Evolutionary conservation across 345 rosid genomes (phyloP), one percentile per base, ranked within the genome.

Genomic region (Salix brachista): DNA sequence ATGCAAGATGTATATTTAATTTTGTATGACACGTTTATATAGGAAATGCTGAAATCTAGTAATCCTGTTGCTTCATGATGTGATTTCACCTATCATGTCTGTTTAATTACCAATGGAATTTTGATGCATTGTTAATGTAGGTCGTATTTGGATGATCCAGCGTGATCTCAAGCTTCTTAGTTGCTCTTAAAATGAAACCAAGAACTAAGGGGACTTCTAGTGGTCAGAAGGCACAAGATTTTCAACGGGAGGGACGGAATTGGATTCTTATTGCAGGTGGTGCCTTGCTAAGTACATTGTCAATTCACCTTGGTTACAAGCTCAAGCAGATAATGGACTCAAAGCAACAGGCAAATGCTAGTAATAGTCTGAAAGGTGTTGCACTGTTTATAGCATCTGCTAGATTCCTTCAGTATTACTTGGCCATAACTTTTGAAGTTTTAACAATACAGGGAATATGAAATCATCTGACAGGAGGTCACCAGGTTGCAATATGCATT

Each of bases 231-330:
- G 78, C 81, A 28, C 87, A 77, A 48, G 72, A 19, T 28, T 56
- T 84, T 56, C 90, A 85, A 73, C 88, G 82, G 37, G 91, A 85
- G 78, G 91, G 98, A n/a, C 90, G 97, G 21, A 92, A 89, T 72
- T 96, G 99, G 99, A 83, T 96, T 75, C 85, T 96, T 11, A 90
- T 96, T 73, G 98, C 97, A 2, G 99, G 98, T 3, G 96, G 98
- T 39, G 97, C 99, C 78, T 90, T 96, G 83, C 84, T 96, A 80
- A 93, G 97, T 86, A 93, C 99, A 4, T 79, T 96, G 81, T 90
- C 99, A 19, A 80, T 96, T 85, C 99, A 90, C 61, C 88, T 96
- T 73, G 99, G 97, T 76, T 93, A 78, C 90, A 93, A 90, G 88
- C 83, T 96, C 82, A 96, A 87, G 88, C 99, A 88, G 84, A 80